phyloP scores from a whole-genome alignment of 2,329 filamentous ascomycete species.

The Beauveria bassiana region DNA sequence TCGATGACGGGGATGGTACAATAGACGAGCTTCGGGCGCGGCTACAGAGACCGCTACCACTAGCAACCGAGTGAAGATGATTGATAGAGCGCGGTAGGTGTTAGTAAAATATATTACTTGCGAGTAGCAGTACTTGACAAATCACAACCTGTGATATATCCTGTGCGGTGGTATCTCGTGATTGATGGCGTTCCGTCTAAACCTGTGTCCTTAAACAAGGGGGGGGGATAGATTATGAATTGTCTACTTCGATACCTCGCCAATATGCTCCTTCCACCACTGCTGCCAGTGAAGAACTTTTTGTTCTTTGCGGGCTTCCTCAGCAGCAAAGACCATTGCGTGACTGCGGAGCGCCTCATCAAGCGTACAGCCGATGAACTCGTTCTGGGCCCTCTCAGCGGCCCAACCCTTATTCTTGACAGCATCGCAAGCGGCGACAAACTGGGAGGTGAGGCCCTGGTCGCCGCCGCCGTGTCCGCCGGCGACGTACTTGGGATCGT shows the following conservation, averaged over 20 bases:
- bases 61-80: not conserved
- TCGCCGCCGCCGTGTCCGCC: constrained; percentile 35
- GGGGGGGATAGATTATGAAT: not conserved
- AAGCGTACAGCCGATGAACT: constrained; percentile 71
- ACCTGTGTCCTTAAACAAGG: not conserved
- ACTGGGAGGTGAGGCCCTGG: constrained; percentile 64
- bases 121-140: not conserved
- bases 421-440: constrained; percentile 71
- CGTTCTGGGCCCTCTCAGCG: constrained; percentile 63
- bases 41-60: constrained; percentile 11
- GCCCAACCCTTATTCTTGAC: constrained; percentile 65
- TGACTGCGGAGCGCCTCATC: constrained; percentile 87
- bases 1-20: constrained; percentile 17
- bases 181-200: not conserved
- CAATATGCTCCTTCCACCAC: constrained; percentile 58
- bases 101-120: not conserved
- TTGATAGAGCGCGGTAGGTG: not conserved
- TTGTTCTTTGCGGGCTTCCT: constrained; percentile 66
- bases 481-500: constrained; percentile 26
- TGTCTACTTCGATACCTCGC: constrained; percentile 13
- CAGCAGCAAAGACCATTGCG: constrained; percentile 87
- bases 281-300: constrained; percentile 65
- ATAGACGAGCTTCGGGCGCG: not conserved
- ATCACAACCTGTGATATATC: not conserved
- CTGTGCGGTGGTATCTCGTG: not conserved